phyloP scores from a whole-genome alignment of 1,139 yeast species.

The Geotrichum citri-aurantii region DNA sequence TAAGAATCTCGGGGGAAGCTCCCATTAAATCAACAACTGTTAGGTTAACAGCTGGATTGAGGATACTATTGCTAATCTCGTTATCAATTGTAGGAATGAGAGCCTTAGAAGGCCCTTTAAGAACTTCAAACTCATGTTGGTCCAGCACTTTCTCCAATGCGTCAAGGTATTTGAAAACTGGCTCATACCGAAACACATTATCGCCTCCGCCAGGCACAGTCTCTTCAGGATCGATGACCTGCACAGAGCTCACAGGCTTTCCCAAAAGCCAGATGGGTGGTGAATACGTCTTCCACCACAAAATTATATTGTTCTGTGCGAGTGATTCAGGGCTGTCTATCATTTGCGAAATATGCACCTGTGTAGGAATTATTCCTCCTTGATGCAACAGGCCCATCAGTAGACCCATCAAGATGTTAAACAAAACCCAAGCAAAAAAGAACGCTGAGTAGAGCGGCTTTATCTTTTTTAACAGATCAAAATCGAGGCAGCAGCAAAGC shows the following conservation, averaged over 20 bases:
- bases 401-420: conserved; percentile 54
- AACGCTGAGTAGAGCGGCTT: conserved; percentile 25
- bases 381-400: conserved; percentile 83
- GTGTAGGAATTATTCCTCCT: conserved; percentile 77
- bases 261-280: conserved; percentile 89
- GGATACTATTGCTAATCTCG: conserved; percentile 7
- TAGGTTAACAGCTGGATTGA: conserved; percentile 7
- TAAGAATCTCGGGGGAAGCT: conserved; percentile 34
- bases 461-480: conserved; percentile 22
- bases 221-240: conserved; percentile 25
- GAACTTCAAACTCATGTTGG: background rate
- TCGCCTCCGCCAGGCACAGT: conserved; percentile 26
- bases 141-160: conserved; percentile 27
- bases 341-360: conserved; percentile 36
- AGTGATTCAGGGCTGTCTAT: background rate
- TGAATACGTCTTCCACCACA: conserved; percentile 94
- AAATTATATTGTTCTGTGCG: conserved; percentile 33
- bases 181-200: conserved; percentile 33
- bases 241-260: conserved; percentile 28
- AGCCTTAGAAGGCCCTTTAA: conserved; percentile 2
- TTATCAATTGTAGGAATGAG: background rate
- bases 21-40: conserved; percentile 57
- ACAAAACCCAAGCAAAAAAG: conserved; percentile 53
- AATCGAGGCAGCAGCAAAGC: conserved; percentile 56
- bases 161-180: conserved; percentile 36